phyloP scores from a whole-genome alignment of 2,329 filamentous ascomycete genomes.

The Ceratocystis ficicola region DNA sequence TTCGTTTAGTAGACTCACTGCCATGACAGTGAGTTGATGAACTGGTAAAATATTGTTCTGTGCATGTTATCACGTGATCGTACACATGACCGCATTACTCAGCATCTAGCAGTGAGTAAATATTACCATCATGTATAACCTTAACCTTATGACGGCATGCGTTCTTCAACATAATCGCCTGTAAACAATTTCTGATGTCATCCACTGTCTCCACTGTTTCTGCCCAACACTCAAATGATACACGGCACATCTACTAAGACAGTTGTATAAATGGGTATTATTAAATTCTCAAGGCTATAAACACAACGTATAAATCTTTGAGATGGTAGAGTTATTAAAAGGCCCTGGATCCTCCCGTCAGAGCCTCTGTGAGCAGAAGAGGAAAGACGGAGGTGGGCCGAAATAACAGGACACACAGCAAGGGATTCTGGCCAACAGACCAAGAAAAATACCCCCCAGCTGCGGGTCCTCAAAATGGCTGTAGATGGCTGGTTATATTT shows the following conservation, averaged over 20 bases:
- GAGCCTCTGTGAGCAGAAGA: background rate
- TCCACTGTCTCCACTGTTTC: too few relatives aligned
- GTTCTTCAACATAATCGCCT: too few relatives aligned
- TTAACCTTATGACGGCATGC: too few relatives aligned
- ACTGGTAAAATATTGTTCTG: too few relatives aligned
- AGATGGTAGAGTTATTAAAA: background rate
- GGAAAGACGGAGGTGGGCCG: background rate
- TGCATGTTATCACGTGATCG: too few relatives aligned
- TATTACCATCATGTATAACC: too few relatives aligned
- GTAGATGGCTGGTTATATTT: conserved; percentile 4
- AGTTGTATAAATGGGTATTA: background rate
- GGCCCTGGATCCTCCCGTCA: background rate
- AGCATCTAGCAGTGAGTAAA: too few relatives aligned
- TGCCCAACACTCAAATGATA: background rate
- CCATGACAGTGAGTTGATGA: too few relatives aligned
- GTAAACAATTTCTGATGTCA: too few relatives aligned
- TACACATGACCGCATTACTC: too few relatives aligned
- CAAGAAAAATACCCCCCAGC: background rate
- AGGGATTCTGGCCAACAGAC: background rate
- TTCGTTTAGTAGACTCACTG: too few relatives aligned
- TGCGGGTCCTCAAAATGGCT: background rate
- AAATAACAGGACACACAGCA: background rate
- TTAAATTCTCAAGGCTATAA: background rate
- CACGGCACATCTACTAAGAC: background rate
- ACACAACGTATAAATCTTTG: background rate